phyloP scores from a whole-genome alignment of 768 basidiomycete genomes.

The Mrakia blollopis region DNA sequence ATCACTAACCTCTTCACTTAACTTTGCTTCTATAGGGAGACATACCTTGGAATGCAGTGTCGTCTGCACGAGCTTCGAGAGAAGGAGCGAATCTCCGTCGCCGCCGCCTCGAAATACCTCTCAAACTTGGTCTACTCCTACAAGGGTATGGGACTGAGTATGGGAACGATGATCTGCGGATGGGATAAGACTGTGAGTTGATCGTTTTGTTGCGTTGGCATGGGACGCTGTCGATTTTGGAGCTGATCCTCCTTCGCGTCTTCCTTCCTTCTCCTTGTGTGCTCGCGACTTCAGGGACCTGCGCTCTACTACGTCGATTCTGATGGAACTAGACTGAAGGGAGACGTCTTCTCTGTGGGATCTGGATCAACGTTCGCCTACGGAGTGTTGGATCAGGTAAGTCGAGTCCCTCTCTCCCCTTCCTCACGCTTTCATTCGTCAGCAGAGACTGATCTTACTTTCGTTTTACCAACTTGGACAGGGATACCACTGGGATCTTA shows the following conservation, averaged over 20 bases:
- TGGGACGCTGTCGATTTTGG: not conserved
- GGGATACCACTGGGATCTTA: conserved; percentile 70
- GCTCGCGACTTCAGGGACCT: conserved; percentile 59
- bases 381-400: conserved; percentile 93
- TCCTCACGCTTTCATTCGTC: not conserved
- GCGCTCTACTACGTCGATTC: conserved; percentile 96
- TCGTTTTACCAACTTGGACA: conserved; percentile 21
- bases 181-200: conserved; percentile 87
- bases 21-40: conserved; percentile 76
- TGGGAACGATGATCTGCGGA: conserved; percentile 99
- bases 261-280: not conserved
- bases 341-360: conserved; percentile 96
- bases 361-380: conserved; percentile 99
- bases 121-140: conserved; percentile 96
- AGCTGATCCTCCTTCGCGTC: not conserved
- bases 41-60: conserved; percentile 96
- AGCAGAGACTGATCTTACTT: not conserved
- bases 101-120: conserved; percentile 96
- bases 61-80: conserved; percentile 94
- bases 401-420: conserved; percentile 39
- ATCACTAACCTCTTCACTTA: conserved; percentile 22
- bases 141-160: conserved; percentile 98
- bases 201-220: conserved; percentile 38
- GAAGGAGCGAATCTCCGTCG: conserved; percentile 91
- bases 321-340: conserved; percentile 90